Evolutionary conservation across 495 filamentous ascomycete genomes (phyloP).

Genomic region (Neohortaea acidophila): DNA sequence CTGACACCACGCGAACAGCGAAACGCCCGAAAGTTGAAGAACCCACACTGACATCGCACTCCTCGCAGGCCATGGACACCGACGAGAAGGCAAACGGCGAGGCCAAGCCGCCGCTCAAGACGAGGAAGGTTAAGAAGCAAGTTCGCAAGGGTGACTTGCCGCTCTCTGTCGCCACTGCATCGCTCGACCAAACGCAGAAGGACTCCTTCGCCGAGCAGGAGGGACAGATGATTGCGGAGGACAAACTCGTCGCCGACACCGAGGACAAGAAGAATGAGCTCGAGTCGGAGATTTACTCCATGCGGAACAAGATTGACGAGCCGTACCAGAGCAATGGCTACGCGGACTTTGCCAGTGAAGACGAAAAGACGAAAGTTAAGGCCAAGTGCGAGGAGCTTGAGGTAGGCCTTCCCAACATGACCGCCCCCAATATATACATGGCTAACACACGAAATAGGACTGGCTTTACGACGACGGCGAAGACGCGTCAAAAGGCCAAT

Average conservation of each 20-base stretch:
- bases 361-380: slow-evolving; percentile 76
- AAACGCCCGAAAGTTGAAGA: slow-evolving; percentile 19
- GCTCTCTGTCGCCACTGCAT: slow-evolving; percentile 65
- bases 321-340: slow-evolving; percentile 38
- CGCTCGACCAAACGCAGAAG: slow-evolving; percentile 55
- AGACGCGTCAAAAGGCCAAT: slow-evolving; percentile 83
- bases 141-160: slow-evolving; percentile 94
- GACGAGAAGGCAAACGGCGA: slow-evolving; percentile 43
- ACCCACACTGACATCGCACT: slow-evolving; percentile 6
- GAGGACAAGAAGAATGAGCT: slow-evolving; percentile 99
- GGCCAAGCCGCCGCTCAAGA: slow-evolving; percentile 60
- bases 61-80: slow-evolving; percentile 77
- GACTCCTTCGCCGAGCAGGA: slow-evolving; percentile 60
- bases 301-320: slow-evolving; percentile 85
- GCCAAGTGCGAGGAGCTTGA: slow-evolving; percentile 66
- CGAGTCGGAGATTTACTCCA: slow-evolving; percentile 90
- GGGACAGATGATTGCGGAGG: slow-evolving; percentile 83
- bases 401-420: slow-evolving; percentile 38
- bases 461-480: slow-evolving; percentile 98
- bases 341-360: slow-evolving; percentile 72
- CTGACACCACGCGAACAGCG: slow-evolving; percentile 4
- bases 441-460: slow-evolving; percentile 40
- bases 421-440: neutral
- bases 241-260: slow-evolving; percentile 95
- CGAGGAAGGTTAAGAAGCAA: slow-evolving; percentile 97